Base-by-base conservation (phyloP, 345 rosid species). In the Ceriops decandra region DNA sequence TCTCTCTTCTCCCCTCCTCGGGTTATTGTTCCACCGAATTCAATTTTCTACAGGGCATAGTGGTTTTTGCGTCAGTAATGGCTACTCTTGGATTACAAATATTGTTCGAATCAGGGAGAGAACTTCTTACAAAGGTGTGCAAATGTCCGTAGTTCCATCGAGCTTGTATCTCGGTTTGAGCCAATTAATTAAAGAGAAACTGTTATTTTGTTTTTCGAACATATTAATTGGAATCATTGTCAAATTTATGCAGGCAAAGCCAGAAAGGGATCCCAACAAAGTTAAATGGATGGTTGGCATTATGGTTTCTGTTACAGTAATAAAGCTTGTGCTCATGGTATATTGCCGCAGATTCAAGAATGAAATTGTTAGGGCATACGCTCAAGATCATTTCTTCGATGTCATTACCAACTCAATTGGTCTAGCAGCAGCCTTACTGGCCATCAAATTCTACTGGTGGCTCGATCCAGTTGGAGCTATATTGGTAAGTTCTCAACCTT, bases 241-340 rank as follows among this genome's bases (percentile, higher is more conserved):
- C 46, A 10, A 38, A 38, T 47, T 3, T 60, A 20, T 74, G 68
- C 78, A 82, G 87, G 64, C 77, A 63, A 79, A 81, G 61, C 89
- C 85, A 7, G 87, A 84, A 0, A 78, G 73, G 31, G 82, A 86
- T 68, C 76, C 80, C 21, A 67, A 71, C 20, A 86, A 86, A 63
- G 83, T 76, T 68, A 78, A 53, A 52, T 84, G 90, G 90, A 84
- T 84, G 87, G 77, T 80, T 22, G 90, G 87, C 57, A 86, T 86
- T 4, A 84, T 86, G 87, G 68, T 79, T 5, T 82, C 84, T 0
- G 87, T 77, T 16, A 84, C 90, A 7, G 6, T 73, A 7, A 74
- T 84, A 16, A 86, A 86, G 76, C 27, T 83, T 26, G 69, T 58
- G 49, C 83, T 86, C 0, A 68, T 33, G 60, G 16, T 82, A 5